A percentile compares a stretch with the other conserved stretches of the same genome.
phyloP scores from a whole-genome alignment of 129 eudicot species.

The Flaveria bidentis region DNA sequence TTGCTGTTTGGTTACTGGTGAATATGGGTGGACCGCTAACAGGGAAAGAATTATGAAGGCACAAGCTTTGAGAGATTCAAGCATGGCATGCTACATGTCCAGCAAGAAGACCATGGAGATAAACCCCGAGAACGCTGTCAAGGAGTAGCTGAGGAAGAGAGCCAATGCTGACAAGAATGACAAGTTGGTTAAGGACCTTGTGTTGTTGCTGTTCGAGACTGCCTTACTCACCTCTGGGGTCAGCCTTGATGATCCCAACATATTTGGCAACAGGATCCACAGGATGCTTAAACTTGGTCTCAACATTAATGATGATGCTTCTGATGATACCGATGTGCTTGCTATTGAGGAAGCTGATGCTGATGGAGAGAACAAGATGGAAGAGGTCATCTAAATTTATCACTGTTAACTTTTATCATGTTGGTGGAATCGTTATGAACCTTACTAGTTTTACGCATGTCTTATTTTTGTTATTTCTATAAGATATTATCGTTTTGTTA shows the following conservation, averaged over 20 bases:
- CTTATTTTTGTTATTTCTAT: background rate
- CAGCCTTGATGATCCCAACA: constrained; percentile 88
- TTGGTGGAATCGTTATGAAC: background rate
- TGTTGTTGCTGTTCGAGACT: constrained; percentile 72
- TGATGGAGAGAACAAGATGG: constrained; percentile 89
- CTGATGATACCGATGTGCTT: constrained; percentile 61
- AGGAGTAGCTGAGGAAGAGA: constrained; percentile 86
- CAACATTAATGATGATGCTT: constrained; percentile 75
- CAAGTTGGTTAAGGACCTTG: constrained; percentile 78
- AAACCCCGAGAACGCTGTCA: constrained; percentile 74
- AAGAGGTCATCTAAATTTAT: constrained; percentile 61
- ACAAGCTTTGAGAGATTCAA: constrained; percentile 25
- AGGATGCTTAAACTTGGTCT: constrained; percentile 69
- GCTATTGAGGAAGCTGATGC: constrained; percentile 69
- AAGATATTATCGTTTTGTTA: background rate
- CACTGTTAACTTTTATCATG: background rate
- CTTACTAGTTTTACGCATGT: background rate
- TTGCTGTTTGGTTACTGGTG: constrained; percentile 82
- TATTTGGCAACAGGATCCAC: constrained; percentile 46
- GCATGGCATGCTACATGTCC: constrained; percentile 32
- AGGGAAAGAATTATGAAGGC: constrained; percentile 33
- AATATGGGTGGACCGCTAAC: constrained; percentile 51
- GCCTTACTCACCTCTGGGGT: constrained; percentile 73
- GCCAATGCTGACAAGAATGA: constrained; percentile 82
- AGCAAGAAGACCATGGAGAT: constrained; percentile 72